Percentiles rank a stretch among this genome's conserved stretches.
Evolutionary conservation across 1,139 yeast species (phyloP).

Genomic region (Debaryomycetaceae sp.): DNA sequence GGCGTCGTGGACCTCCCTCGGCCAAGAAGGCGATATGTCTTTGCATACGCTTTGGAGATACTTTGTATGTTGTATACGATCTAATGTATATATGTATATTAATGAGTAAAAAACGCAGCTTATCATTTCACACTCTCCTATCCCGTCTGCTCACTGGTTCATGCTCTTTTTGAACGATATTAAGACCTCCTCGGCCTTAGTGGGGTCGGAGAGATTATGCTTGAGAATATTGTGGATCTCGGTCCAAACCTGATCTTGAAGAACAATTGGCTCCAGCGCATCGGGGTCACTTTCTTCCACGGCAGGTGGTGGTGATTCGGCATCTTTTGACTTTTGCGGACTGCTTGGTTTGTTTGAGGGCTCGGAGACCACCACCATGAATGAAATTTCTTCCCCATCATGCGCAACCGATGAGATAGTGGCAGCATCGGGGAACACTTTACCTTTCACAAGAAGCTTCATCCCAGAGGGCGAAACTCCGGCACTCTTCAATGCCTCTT

Average conservation of each 20-base stretch:
- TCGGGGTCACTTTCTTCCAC: slow-evolving; percentile 16
- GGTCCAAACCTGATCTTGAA: slow-evolving; percentile 27
- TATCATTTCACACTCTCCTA: no score
- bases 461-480: slow-evolving; percentile 28
- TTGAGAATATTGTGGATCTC: slow-evolving; percentile 26
- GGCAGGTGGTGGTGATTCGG: background rate
- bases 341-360: slow-evolving; percentile 9
- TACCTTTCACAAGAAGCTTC: slow-evolving; percentile 41
- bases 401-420: slow-evolving; percentile 20
- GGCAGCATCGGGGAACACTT: slow-evolving; percentile 40
- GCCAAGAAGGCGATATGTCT: background rate
- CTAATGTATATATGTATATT: no score
- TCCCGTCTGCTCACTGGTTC: background rate
- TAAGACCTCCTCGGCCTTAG: slow-evolving; percentile 23
- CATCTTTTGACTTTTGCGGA: background rate
- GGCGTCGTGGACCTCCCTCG: background rate
- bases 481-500: slow-evolving; percentile 19
- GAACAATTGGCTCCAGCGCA: slow-evolving; percentile 10
- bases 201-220: slow-evolving; percentile 25
- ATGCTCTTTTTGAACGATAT: slow-evolving; percentile 30
- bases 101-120: no score
- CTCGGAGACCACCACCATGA: slow-evolving; percentile 38
- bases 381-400: slow-evolving; percentile 17
- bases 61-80: no score
- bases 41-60: no score